Base-by-base conservation (phyloP, 2,329 filamentous ascomycete species). In the Hypoxylon sp. region DNA sequence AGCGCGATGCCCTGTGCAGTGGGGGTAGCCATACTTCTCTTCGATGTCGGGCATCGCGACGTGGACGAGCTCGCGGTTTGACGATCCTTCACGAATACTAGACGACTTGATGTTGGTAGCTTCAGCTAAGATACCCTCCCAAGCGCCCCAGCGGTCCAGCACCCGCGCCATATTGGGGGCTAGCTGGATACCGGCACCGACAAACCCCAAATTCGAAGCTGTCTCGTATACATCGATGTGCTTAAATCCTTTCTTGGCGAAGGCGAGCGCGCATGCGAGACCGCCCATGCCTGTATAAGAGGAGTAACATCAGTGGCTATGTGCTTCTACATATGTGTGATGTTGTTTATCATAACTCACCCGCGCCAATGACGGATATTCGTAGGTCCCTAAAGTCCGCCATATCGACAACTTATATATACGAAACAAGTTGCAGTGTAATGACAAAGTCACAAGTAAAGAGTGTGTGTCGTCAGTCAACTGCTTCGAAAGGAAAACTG, bases 141-240 rank as follows among this genome's bases (percentile, higher is more conserved):
- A 93, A 51, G 88, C 87, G 7, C 86, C 89, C 27, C 92, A 73
- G 9, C 79, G 75, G 65, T 90, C 86, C 8, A 94, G 78, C 6
- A 94, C 88, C 2, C 88, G 81, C 3, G 86, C 85, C 80, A 93
- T 88, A 60, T 94, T 95, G 0, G 90, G 90, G 0, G 90, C 88
- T 50, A 93, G 78, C 68, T 95, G 90, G 59, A 94, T 93, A 4
- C 90, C 90, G 1, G 90, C 90, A 16, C 90, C 90, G 1, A 93
- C 89, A 63, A 93, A 93, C 4, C 89, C 89, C 3, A 93, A 78
- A 59, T 84, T 81, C 3, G 86, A 82, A 0, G 89, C 89, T 25
- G 79, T 81, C 68, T 93, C 90, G 68, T 85, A 93, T 40, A 93
- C 82, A 45, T 87, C 77, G 63, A 93, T 86, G 49, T 88, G 75